Evolutionary conservation across 345 rosid genomes (phyloP).

Genomic region (Corymbia maculata): DNA sequence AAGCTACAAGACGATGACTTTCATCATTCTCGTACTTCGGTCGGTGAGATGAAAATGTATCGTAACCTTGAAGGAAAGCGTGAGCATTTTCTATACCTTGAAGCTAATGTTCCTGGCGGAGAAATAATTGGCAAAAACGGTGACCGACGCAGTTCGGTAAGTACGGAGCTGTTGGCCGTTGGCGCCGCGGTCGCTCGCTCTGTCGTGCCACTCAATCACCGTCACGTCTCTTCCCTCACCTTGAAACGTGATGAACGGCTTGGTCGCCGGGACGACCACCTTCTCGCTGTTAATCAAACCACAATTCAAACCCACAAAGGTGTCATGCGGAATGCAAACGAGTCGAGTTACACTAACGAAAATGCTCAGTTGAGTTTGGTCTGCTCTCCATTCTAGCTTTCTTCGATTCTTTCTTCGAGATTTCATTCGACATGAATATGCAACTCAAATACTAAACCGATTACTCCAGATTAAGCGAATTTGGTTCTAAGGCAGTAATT

Average conservation of each 20-base stretch:
- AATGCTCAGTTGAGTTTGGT: neutral
- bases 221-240: conserved; percentile 82
- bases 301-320: neutral
- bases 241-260: conserved; percentile 80
- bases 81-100: conserved; percentile 29
- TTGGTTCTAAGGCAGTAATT: neutral
- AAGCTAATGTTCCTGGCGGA: conserved; percentile 87
- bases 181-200: conserved; percentile 79
- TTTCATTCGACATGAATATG: neutral
- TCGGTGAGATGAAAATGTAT: neutral
- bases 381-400: neutral
- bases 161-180: conserved; percentile 86
- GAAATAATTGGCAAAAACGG: conserved; percentile 75
- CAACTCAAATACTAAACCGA: neutral
- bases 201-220: conserved; percentile 92
- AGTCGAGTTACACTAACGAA: neutral
- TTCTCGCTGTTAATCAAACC: conserved; percentile 50
- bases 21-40: neutral
- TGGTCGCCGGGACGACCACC: conserved; percentile 75
- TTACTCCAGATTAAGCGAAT: neutral
- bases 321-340: neutral
- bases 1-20: neutral
- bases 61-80: neutral
- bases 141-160: conserved; percentile 88
- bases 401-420: neutral